Base-by-base conservation (phyloP, 129 eudicot species). In the Centella asiatica region DNA sequence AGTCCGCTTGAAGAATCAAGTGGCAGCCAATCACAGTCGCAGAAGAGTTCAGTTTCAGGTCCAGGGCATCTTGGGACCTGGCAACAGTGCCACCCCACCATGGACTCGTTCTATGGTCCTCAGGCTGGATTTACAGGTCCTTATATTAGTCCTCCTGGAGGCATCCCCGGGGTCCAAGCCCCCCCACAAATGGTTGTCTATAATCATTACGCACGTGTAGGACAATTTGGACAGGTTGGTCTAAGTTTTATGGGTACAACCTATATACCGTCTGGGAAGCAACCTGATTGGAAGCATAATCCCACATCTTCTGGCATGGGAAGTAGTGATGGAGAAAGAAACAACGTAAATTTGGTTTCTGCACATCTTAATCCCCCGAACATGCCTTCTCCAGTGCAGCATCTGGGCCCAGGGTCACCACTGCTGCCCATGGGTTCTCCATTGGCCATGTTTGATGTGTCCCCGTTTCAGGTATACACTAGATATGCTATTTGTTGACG, bases 201-300 rank as follows among this genome's bases (percentile, higher is more conserved):
- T 67, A 87, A 92, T 73, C 99, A 92, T 80, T 92, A 84, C 66
- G 85, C 98, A 23, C 96, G 95, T 1, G 95, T 84, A 5, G 96
- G 99, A 23, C 99, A 87, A 74, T 92, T 79, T 51, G 96, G 99
- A 47, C 99, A 87, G 80, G 96, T 92, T 10, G 99, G 99, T 56
- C 80, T 92, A 76, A 92, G 95, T 81, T 92, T 84, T 69, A 92
- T 92, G 96, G 99, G 99, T 24, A 47, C 95, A 37, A 82, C 99
- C 6, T 92, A 84, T 62, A 77, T 92, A 19, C 96, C 96, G 8
- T 84, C 96, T 32, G 86, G 95, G 19, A 92, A 92, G 72, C 99
- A 80, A 67, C 86, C 96, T 25, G 99, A 92, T 59, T 92, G 99
- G 99, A 92, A 92, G 71, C 89, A 82, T 57, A 90, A 72, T 51